These are phyloP conservation scores for Benincasa hispida DNA, from an alignment of 306 rosid species.

Conservation along the genomic window DNA sequence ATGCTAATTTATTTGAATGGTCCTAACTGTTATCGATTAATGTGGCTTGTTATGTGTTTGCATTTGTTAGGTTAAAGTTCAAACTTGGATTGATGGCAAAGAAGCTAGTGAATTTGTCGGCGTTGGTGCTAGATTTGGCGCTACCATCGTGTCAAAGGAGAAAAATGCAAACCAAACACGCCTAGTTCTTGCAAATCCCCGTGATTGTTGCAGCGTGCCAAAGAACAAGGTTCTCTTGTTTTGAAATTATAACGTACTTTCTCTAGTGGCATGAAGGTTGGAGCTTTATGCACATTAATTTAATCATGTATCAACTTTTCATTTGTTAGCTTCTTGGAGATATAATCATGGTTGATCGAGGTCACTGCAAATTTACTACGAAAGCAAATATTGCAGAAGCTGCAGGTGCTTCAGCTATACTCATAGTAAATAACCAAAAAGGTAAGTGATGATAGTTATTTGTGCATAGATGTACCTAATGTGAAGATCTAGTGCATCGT, in stretches of 20 bases:
- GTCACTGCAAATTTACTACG: constrained; percentile 67
- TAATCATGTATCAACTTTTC: constrained; percentile 2
- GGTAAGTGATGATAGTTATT: constrained; percentile 26
- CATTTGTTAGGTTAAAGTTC: constrained; percentile 69
- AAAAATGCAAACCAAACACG: constrained; percentile 65
- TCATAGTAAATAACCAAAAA: constrained; percentile 66
- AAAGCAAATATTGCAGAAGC: constrained; percentile 74
- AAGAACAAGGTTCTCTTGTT: constrained; percentile 49
- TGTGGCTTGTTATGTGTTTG: neutral
- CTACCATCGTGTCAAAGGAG: constrained; percentile 71
- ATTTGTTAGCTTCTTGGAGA: constrained; percentile 61
- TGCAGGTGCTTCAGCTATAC: constrained; percentile 94
- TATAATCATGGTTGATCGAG: constrained; percentile 83
- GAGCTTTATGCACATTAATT: neutral
- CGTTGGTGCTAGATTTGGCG: constrained; percentile 92
- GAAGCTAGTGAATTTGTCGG: constrained; percentile 81
- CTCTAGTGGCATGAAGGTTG: neutral
- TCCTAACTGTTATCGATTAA: neutral
- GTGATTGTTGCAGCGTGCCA: constrained; percentile 57
- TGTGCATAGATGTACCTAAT: neutral
- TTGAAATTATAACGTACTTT: neutral
- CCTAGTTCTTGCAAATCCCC: constrained; percentile 67
- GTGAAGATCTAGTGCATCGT: neutral
- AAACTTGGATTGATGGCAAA: constrained; percentile 80
- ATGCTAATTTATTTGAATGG: neutral